These are phyloP conservation scores for Hortiboletus rubellus DNA, from an alignment of 1,284 basidiomycete species.

Conservation along the genomic window DNA sequence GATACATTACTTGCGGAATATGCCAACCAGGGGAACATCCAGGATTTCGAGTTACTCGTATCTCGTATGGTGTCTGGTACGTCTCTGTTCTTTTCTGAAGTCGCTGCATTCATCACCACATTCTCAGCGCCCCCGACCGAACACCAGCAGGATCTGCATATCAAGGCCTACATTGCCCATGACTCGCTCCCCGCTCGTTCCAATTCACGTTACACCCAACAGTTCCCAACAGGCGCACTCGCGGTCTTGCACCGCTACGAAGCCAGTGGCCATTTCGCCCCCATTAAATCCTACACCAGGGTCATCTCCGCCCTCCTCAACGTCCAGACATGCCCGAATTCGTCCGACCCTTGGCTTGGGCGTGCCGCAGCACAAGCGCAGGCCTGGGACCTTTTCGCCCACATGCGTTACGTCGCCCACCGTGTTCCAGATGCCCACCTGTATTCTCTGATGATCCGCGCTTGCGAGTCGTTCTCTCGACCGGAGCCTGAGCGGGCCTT, in stretches of 20 bases:
- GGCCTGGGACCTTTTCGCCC: constrained; percentile 92
- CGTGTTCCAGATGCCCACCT: constrained; percentile 72
- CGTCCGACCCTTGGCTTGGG: constrained; percentile 22
- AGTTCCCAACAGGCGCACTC: constrained; percentile 58
- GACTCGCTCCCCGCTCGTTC: constrained; percentile 22
- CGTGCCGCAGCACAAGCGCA: constrained; percentile 54
- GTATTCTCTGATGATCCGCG: constrained; percentile 87
- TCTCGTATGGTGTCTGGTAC: constrained; percentile 45
- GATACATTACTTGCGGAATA: no score
- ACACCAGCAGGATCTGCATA: constrained; percentile 63
- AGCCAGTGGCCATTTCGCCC: constrained; percentile 52
- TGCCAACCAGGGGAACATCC: constrained; percentile 11
- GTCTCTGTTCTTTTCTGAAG: constrained; percentile 8
- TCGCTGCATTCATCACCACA: not conserved
- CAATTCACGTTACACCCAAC: constrained; percentile 27
- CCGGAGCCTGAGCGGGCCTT: constrained; percentile 89
- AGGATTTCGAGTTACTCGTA: constrained; percentile 48
- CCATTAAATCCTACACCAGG: constrained; percentile 65
- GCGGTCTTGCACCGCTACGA: constrained; percentile 67
- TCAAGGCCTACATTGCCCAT: constrained; percentile 56
- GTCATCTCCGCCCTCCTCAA: constrained; percentile 62
- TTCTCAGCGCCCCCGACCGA: constrained; percentile 48
- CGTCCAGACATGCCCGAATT: constrained; percentile 41
- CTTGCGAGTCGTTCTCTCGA: constrained; percentile 63
- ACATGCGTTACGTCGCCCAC: constrained; percentile 96